These are phyloP conservation scores for Lodderomyces oxycetoniae DNA, from an alignment of 1,139 yeast genomes.

Conservation along the genomic window DNA sequence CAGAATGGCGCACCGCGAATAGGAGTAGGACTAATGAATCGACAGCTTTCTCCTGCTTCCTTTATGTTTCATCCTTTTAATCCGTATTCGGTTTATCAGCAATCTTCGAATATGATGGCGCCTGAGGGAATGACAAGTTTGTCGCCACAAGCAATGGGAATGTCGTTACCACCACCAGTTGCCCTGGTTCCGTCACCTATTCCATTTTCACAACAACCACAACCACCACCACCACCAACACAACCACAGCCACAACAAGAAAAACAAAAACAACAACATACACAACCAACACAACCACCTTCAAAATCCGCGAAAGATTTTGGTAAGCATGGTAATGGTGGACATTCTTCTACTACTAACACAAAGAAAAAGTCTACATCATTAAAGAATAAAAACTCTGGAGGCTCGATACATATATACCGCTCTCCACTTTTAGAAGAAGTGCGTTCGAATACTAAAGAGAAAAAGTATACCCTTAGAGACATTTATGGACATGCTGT, in stretches of 20 bases:
- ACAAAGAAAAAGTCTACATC: conserved; percentile 1
- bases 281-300: conserved; percentile 3
- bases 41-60: conserved; percentile 26
- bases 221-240: too few relatives aligned
- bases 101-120: conserved; percentile 12
- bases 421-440: conserved; percentile 84
- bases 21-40: conserved; percentile 41
- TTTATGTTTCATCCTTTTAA: conserved; percentile 49
- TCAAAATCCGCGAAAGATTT: conserved; percentile 15
- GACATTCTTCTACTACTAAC: background rate
- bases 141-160: conserved; percentile 3
- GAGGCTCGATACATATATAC: conserved; percentile 41
- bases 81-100: conserved; percentile 42
- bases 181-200: conserved; percentile 1
- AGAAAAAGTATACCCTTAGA: conserved; percentile 56
- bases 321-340: conserved; percentile 16
- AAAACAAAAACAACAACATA: conserved; percentile 3
- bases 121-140: conserved; percentile 3
- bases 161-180: background rate
- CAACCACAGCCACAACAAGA: conserved; percentile 4
- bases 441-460: conserved; percentile 61
- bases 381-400: conserved; percentile 2
- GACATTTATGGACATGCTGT: conserved; percentile 85
- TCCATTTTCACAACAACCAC: conserved; percentile 3
- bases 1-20: conserved; percentile 19